Evolutionary conservation across 2,329 filamentous ascomycete species (phyloP).

Genomic region (Exophiala lecanii-corni): DNA sequence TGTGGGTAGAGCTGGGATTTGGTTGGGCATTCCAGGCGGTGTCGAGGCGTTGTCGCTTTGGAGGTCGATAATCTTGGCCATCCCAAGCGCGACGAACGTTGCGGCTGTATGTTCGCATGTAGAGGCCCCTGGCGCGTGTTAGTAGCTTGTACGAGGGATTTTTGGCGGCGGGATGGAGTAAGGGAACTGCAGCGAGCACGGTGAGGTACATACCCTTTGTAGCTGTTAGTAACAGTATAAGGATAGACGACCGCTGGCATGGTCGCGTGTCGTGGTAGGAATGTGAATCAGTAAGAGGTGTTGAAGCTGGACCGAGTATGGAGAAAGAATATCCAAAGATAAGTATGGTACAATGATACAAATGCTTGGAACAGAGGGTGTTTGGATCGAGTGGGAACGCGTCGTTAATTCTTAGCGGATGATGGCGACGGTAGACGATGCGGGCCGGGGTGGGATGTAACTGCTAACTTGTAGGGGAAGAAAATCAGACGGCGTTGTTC

Average conservation of each 20-base stretch:
- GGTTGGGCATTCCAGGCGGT: slow-evolving; percentile 25
- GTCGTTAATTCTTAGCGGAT: slow-evolving; percentile 17
- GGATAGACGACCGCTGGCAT: slow-evolving; percentile 31
- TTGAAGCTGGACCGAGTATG: slow-evolving; percentile 1
- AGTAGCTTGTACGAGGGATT: slow-evolving; percentile 11
- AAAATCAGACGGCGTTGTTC: neutral
- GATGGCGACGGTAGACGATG: slow-evolving; percentile 4
- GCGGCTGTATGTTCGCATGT: slow-evolving; percentile 47
- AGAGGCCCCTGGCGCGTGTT: slow-evolving; percentile 38
- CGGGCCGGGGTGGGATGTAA: neutral
- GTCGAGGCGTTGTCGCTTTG: slow-evolving; percentile 44
- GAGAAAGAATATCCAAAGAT: slow-evolving; percentile 1
- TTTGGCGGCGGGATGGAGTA: no score
- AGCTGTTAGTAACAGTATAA: slow-evolving; percentile 49
- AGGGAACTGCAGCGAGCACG: no score
- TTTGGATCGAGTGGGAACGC: slow-evolving; percentile 21
- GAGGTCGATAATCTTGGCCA: slow-evolving; percentile 39
- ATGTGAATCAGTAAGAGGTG: slow-evolving; percentile 2
- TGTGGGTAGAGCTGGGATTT: slow-evolving; percentile 9
- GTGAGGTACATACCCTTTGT: slow-evolving; percentile 46
- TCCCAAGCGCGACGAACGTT: slow-evolving; percentile 45
- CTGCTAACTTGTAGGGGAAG: slow-evolving; percentile 1
- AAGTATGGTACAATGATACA: slow-evolving; percentile 4
- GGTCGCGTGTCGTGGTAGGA: no score
- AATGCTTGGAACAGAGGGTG: slow-evolving; percentile 7